Evolutionary conservation across 75 land plant species (phyloP), one percentile per base, ranked within the genome.

Genomic region (Cunninghamia lanceolata): DNA sequence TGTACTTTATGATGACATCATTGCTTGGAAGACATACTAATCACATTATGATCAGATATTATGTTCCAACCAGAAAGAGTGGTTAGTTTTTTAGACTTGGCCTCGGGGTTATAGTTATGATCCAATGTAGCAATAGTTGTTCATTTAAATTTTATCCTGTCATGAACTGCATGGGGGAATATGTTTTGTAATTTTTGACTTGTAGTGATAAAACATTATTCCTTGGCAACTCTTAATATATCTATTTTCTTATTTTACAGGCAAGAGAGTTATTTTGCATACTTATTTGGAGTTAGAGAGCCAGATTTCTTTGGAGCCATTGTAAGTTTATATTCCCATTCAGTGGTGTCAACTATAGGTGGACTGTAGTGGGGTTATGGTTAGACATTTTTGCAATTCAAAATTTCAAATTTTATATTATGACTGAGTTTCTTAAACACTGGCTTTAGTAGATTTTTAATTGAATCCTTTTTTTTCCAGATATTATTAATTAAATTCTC

Each of bases 211-310:
- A 35, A 45, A 30, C 40, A 43, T 46, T 86, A 35, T 47, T 54
- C 17, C 36, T 3, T 19, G 47, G 80, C 36, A 45, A 35, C 42
- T 74, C 16, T 46, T 53, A 45, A 84, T 35, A 16, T 47, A 34
- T 71, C 19, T 56, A 19, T 85, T 79, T 86, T 78, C 53, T 46
- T 9, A 25, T 43, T 66, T 84, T 89, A 50, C 84, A 97, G 99
- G 91, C 99, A 98, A 86, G 99, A 98, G 88, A 98, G 99, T 88
- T 98, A 95, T 84, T 98, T 98, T 90, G 99, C 99, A 25, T 98
- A 96, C 86, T 87, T 98, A 87, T 98, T 98, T 92, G 99, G 99
- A 35, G 99, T 96, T 19, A 93, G 85, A 75, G 99, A 98, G 85
- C 99, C 99, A 45, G 98, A 92, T 14, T 98, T 98, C 88, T 98